These are phyloP conservation scores for Leccinum fuscescens DNA, from an alignment of 1,284 basidiomycete genomes.

Conservation along the genomic window DNA sequence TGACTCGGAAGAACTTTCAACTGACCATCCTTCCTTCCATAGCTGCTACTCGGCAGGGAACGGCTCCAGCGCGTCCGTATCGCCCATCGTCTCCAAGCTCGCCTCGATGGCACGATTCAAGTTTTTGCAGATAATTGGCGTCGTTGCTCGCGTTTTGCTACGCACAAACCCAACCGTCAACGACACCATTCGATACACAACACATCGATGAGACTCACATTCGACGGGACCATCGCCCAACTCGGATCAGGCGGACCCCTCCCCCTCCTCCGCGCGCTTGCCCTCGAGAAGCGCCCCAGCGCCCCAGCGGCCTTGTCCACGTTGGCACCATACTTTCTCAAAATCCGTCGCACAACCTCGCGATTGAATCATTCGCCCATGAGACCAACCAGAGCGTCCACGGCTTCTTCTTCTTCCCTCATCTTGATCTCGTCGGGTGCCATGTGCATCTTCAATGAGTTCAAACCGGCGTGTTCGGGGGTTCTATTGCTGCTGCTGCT, in stretches of 20 bases:
- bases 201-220: constrained; percentile 40
- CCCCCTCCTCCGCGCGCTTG: constrained; percentile 39
- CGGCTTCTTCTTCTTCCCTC: constrained; percentile 21
- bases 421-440: constrained; percentile 16
- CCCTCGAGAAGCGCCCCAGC: constrained; percentile 45
- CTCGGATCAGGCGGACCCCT: constrained; percentile 39
- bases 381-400: constrained; percentile 25
- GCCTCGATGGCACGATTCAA: constrained; percentile 67
- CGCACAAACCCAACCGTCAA: constrained; percentile 1
- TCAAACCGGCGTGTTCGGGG: not conserved
- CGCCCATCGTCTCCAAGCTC: constrained; percentile 2
- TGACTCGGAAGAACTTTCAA: constrained; percentile 1
- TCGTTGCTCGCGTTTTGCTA: constrained; percentile 36
- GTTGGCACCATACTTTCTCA: constrained; percentile 58
- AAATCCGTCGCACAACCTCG: constrained; percentile 48
- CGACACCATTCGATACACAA: not conserved
- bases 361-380: constrained; percentile 42
- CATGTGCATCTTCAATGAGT: constrained; percentile 19
- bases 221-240: constrained; percentile 68
- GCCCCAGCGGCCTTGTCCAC: constrained; percentile 61
- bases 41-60: constrained; percentile 48
- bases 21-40: constrained; percentile 60
- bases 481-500: not conserved
- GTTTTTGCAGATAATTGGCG: constrained; percentile 50
- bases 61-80: constrained; percentile 36